phyloP scores from a whole-genome alignment of 495 filamentous ascomycete genomes.

The Lasiosphaeris hirsuta region DNA sequence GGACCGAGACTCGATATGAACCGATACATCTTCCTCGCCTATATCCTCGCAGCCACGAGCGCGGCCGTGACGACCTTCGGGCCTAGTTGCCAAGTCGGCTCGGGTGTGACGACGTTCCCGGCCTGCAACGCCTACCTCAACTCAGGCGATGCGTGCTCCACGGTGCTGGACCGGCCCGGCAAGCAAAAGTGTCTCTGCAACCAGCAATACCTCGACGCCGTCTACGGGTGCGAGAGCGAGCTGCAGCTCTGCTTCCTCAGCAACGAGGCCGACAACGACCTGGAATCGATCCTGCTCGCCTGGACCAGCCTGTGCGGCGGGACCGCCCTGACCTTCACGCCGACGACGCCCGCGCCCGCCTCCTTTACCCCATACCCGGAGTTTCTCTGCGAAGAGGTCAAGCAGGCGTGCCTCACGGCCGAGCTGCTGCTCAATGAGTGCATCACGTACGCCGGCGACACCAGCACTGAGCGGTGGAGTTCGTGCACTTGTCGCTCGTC shows the following conservation, averaged over 20 bases:
- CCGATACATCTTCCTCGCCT: not conserved
- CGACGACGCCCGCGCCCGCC: not conserved
- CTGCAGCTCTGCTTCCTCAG: not conserved
- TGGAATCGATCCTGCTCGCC: not conserved
- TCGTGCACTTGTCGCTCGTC: not conserved
- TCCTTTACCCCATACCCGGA: not conserved
- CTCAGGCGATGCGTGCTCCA: not conserved
- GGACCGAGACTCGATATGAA: too few relatives aligned
- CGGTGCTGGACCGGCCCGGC: not conserved
- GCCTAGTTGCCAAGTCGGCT: constrained; percentile 1
- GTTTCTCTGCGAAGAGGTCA: not conserved
- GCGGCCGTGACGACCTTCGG: not conserved
- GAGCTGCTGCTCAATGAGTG: not conserved
- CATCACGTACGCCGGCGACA: not conserved
- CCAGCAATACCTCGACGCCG: not conserved
- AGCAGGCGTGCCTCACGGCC: not conserved
- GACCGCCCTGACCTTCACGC: not conserved
- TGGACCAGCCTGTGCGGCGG: not conserved
- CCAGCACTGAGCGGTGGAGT: not conserved
- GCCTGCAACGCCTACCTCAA: not conserved
- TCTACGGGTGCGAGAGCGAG: not conserved
- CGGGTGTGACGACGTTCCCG: not conserved
- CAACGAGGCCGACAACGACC: not conserved
- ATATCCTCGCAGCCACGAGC: not conserved
- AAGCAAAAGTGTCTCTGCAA: constrained; percentile 1